phyloP scores from a whole-genome alignment of 2,329 filamentous ascomycete species.

The Juglanconis oblonga region DNA sequence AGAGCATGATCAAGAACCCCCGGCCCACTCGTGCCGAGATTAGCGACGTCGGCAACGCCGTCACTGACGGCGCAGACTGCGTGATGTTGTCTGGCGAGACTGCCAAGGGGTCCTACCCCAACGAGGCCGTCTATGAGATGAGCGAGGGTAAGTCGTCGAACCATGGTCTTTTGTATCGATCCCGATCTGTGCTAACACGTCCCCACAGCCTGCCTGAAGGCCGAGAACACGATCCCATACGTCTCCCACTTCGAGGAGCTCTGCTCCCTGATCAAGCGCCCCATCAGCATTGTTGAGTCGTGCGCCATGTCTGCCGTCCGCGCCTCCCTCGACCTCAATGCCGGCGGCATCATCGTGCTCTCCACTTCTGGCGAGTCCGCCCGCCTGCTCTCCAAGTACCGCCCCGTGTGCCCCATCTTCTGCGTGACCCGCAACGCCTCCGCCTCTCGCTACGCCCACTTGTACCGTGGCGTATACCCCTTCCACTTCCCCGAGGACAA shows the following conservation, averaged over 20 bases:
- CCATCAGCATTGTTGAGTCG: slow-evolving; percentile 85
- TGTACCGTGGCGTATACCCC: slow-evolving; percentile 97
- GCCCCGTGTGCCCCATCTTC: slow-evolving; percentile 97
- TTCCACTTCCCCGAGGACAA: slow-evolving; percentile 92
- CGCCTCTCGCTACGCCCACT: slow-evolving; percentile 84
- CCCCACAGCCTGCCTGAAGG: slow-evolving; percentile 70
- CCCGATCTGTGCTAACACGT: neutral
- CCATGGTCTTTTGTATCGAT: no score
- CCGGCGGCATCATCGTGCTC: slow-evolving; percentile 91
- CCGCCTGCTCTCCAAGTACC: slow-evolving; percentile 95
- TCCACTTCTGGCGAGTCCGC: slow-evolving; percentile 95
- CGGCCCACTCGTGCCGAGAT: slow-evolving; percentile 97
- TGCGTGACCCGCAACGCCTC: slow-evolving; percentile 90
- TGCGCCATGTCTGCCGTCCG: slow-evolving; percentile 97
- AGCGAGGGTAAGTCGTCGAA: slow-evolving; percentile 62
- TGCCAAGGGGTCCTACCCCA: slow-evolving; percentile 93
- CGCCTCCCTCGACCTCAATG: slow-evolving; percentile 92
- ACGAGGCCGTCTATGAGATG: slow-evolving; percentile 94
- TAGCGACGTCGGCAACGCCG: slow-evolving; percentile 96
- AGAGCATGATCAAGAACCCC: slow-evolving; percentile 99
- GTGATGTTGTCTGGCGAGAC: slow-evolving; percentile 99
- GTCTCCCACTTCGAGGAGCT: slow-evolving; percentile 96
- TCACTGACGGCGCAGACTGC: slow-evolving; percentile 96
- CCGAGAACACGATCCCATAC: slow-evolving; percentile 96
- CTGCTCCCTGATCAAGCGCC: slow-evolving; percentile 76